Conservation (phyloP, 1,284 basidiomycete species). For the Ceratobasidium sp. region DNA sequence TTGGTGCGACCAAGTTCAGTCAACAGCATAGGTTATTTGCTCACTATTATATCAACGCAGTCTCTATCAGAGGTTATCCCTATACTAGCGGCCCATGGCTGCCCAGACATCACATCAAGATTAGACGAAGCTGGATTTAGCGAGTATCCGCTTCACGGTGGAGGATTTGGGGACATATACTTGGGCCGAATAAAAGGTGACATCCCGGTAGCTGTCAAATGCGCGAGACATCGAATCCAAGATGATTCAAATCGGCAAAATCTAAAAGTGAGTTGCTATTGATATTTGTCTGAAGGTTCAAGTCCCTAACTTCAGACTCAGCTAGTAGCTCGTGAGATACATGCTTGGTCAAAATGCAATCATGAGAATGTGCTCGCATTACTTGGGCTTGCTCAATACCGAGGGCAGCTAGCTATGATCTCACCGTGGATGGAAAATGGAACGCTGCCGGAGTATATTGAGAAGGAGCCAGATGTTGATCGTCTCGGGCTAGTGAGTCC, state of each 20-base stretch:
- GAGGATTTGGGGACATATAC: conserved; percentile 21
- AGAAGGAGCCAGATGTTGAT: conserved; percentile 8
- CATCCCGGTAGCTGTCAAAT: not conserved
- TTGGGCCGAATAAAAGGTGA: not conserved
- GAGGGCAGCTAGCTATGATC: conserved; percentile 28
- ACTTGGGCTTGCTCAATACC: conserved; percentile 1
- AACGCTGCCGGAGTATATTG: not conserved
- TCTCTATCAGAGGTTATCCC: not conserved
- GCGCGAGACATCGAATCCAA: no score
- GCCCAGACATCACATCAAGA: not conserved
- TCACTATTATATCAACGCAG: not conserved
- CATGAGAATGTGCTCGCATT: conserved; percentile 10
- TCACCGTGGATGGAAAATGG: conserved; percentile 30
- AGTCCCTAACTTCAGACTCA: no score
- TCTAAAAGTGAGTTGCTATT: no score
- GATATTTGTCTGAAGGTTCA: no score
- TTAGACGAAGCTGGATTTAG: not conserved
- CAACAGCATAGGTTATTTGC: no score
- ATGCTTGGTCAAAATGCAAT: conserved; percentile 32
- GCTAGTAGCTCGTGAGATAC: conserved; percentile 16
- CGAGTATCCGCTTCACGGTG: not conserved
- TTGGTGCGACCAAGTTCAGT: no score
- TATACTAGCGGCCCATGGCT: not conserved
- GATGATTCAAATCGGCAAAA: no score
- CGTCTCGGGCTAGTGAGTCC: conserved; percentile 8